Conservation (phyloP, 768 basidiomycete species). For the Neoboletus brunneissimus region DNA sequence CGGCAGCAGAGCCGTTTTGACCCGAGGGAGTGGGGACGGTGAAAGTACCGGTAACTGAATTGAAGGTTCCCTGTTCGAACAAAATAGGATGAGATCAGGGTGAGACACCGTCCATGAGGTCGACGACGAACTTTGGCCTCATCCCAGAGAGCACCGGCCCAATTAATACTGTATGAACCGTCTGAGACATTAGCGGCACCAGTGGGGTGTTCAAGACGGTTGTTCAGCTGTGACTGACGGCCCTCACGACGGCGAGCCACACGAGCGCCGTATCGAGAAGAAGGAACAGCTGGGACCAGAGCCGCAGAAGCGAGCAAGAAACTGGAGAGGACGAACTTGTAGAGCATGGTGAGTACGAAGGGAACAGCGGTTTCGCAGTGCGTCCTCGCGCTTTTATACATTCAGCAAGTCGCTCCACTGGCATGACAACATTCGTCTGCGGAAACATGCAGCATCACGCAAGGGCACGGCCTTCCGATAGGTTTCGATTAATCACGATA, state of each 20-base stretch:
- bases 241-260: background rate
- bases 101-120: background rate
- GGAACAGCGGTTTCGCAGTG: background rate
- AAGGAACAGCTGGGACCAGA: background rate
- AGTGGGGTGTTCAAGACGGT: background rate
- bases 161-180: background rate
- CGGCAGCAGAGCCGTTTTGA: background rate
- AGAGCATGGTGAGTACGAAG: background rate
- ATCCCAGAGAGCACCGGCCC: background rate
- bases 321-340: background rate
- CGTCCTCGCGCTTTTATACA: background rate
- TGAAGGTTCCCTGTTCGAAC: constrained; percentile 2
- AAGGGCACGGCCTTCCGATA: background rate
- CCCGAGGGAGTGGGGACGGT: background rate
- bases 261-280: background rate
- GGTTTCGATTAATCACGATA: background rate
- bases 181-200: background rate
- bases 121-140: background rate
- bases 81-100: background rate
- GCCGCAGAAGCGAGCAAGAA: background rate
- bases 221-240: background rate
- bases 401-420: background rate
- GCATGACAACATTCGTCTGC: background rate
- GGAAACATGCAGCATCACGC: background rate
- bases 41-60: background rate